These are phyloP conservation scores for Thermothielavioides terrestris DNA, from an alignment of 495 filamentous ascomycete species.

Conservation along the genomic window DNA sequence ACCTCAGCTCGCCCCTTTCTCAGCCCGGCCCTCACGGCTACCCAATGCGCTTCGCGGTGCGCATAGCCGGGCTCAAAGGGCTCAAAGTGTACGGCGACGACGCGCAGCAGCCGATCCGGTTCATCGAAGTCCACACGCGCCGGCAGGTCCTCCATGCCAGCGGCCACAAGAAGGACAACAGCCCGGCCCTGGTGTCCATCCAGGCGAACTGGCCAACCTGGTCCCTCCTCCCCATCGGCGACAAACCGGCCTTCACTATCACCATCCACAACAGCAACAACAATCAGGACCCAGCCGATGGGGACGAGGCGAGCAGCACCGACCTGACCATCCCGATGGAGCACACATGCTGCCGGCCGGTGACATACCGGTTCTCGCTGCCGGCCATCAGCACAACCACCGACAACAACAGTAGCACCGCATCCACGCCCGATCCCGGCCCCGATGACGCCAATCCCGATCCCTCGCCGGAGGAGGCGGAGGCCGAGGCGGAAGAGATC, in stretches of 20 bases:
- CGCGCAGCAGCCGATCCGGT: neutral
- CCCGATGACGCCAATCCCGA: neutral
- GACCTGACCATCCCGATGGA: neutral
- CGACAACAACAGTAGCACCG: neutral
- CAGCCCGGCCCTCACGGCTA: conserved; percentile 4
- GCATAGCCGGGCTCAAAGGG: neutral
- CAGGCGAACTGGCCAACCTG: neutral
- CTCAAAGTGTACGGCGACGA: conserved; percentile 2
- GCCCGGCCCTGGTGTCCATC: neutral
- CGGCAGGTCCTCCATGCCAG: conserved; percentile 2
- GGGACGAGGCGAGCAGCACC: neutral
- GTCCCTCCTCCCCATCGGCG: neutral
- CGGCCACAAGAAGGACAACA: conserved; percentile 5
- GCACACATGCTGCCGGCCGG: neutral
- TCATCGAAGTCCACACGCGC: conserved; percentile 2
- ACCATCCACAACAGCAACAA: neutral
- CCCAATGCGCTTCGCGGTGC: conserved; percentile 8
- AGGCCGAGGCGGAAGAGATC: too few species aligned
- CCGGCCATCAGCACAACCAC: neutral
- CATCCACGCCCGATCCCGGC: neutral
- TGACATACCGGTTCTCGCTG: neutral
- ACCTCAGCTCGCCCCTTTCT: neutral
- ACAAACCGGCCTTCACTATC: neutral
- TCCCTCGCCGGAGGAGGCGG: too few species aligned
- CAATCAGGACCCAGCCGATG: too few species aligned